Base-by-base conservation (phyloP, 2,329 filamentous ascomycete species). In the Seiridium cupressi region DNA sequence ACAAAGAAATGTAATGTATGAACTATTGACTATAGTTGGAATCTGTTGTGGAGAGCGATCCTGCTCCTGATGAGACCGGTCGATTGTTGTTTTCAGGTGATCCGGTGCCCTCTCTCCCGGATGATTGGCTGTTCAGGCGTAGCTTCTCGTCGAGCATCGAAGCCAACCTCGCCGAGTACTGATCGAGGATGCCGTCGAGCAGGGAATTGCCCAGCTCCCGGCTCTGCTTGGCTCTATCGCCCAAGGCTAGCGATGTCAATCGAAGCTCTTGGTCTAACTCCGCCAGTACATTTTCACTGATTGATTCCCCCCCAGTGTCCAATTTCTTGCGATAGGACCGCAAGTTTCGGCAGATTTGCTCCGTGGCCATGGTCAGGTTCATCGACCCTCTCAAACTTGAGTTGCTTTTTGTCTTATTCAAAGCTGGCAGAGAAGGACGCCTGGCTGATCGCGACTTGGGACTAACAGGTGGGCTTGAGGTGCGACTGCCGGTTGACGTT, bases 131-230 rank as follows among this genome's bases (percentile, higher is more conserved):
- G 8, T 70, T 79, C 40, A 87, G 73, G 51, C 81, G 77, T 55
- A 92, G 80, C 71, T 89, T 90, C 72, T 92, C 87, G 64, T 93
- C 89, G 49, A 93, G 79, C 73, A 92, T 81, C 51, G 81, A 85
- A 5, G 92, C 85, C 53, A 93, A 77, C 61, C 87, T 82, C 68
- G 92, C 89, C 2, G 89, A 91, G 68, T 92, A 92, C 73, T 91
- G 86, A 65, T 92, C 90, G 6, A 93, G 76, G 49, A 93, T 75
- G 55, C 87, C 88, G 46, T 81, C 84, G 40, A 90, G 75, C 54
- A 84, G 77, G 18, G 80, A 82, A 67, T 88, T 86, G 63, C 81
- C 84, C 71, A 87, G 79, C 1, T 79, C 71, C 67, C 81, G 77
- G 71, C 78, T 84, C 63, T 84, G 76, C 61, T 81, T 83, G 4